phyloP scores from a whole-genome alignment of 352 stramenopile genomes.

The Elongisporangium undulatum region DNA sequence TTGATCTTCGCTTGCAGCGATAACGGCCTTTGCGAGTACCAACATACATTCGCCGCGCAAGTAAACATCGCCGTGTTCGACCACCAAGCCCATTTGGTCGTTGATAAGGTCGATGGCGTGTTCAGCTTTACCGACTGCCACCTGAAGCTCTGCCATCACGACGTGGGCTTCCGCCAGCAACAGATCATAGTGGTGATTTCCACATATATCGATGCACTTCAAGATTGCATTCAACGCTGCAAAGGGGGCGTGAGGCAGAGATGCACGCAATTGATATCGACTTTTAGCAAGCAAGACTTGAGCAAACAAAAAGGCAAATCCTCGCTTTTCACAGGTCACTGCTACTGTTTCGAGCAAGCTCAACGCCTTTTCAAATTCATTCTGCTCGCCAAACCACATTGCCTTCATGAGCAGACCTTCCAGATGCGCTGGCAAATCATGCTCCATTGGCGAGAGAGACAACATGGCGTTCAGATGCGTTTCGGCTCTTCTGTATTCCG shows the following conservation, averaged over 20 bases:
- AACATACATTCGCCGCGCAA: slow-evolving; percentile 53
- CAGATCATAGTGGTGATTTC: slow-evolving; percentile 47
- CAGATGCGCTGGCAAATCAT: slow-evolving; percentile 41
- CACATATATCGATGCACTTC: slow-evolving; percentile 41
- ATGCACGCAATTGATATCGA: slow-evolving; percentile 27
- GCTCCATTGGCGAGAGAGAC: slow-evolving; percentile 34
- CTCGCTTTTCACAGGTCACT: slow-evolving; percentile 32
- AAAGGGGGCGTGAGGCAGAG: slow-evolving; percentile 40
- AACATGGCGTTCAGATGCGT: slow-evolving; percentile 40
- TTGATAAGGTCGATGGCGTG: slow-evolving; percentile 44
- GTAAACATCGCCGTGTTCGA: slow-evolving; percentile 55
- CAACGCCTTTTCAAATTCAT: slow-evolving; percentile 36
- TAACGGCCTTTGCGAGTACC: slow-evolving; percentile 44
- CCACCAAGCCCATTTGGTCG: slow-evolving; percentile 59
- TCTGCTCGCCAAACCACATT: slow-evolving; percentile 18
- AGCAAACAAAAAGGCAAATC: slow-evolving; percentile 38
- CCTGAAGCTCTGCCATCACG: slow-evolving; percentile 54
- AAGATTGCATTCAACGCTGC: slow-evolving; percentile 37
- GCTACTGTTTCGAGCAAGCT: slow-evolving; percentile 32
- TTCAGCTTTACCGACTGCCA: slow-evolving; percentile 47
- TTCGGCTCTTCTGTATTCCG: slow-evolving; percentile 31
- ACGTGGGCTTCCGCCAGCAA: slow-evolving; percentile 56
- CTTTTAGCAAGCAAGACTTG: slow-evolving; percentile 46
- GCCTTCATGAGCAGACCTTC: slow-evolving; percentile 34
- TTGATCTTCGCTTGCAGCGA: slow-evolving; percentile 20